Evolutionary conservation across 768 basidiomycete genomes (phyloP).

Genomic region (Podaxis pistillaris): DNA sequence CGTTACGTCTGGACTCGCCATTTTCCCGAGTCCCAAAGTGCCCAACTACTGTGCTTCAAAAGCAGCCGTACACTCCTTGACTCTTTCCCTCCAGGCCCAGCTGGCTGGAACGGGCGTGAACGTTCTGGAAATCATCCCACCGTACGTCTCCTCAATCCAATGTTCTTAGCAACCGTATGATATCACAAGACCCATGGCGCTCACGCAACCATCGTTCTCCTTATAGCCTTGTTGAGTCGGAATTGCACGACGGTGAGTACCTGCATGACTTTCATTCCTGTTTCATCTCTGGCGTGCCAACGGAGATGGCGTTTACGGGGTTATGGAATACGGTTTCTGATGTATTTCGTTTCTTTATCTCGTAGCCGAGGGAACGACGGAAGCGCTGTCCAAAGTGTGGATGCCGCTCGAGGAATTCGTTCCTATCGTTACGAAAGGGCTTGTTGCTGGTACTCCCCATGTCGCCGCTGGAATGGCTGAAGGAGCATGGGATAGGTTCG

Average conservation of each 20-base stretch:
- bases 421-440: slow-evolving; percentile 28
- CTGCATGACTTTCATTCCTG: neutral
- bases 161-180: slow-evolving; percentile 3
- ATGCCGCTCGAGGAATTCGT: slow-evolving; percentile 52
- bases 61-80: slow-evolving; percentile 54
- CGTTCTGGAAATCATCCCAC: slow-evolving; percentile 57
- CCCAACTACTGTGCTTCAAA: slow-evolving; percentile 57
- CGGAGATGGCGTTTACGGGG: neutral
- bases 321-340: neutral
- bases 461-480: slow-evolving; percentile 26
- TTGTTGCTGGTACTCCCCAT: slow-evolving; percentile 25
- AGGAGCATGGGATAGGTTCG: slow-evolving; percentile 28
- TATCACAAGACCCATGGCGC: neutral
- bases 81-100: slow-evolving; percentile 44
- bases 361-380: slow-evolving; percentile 51
- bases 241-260: slow-evolving; percentile 54
- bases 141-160: slow-evolving; percentile 35
- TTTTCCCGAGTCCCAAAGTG: slow-evolving; percentile 40
- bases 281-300: neutral
- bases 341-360: neutral
- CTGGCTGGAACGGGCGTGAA: slow-evolving; percentile 48
- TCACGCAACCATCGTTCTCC: neutral
- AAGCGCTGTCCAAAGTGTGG: slow-evolving; percentile 48
- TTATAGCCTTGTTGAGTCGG: slow-evolving; percentile 55
- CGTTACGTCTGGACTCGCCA: slow-evolving; percentile 52